Evolutionary conservation across 2,329 filamentous ascomycete genomes (phyloP), one percentile per base, ranked within the genome.

Genomic region (Phaeophleospora eucalypticola): DNA sequence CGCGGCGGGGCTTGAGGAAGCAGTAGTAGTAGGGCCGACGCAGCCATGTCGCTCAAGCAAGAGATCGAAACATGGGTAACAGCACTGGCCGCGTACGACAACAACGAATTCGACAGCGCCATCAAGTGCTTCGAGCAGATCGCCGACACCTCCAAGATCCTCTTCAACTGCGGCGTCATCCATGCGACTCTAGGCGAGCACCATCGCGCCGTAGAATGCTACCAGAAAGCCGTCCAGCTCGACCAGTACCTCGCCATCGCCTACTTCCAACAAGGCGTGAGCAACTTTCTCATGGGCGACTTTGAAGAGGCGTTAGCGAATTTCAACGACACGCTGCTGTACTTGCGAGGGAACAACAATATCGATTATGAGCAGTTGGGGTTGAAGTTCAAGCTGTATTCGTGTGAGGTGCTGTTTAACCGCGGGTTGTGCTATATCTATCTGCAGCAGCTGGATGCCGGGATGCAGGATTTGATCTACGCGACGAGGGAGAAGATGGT

Each of bases 51-150:
- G 63, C 69, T 75, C 54, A 74, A 74, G 65, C 71, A 75, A 90
- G 93, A 98, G 86, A 98, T 98, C 70, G 91, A 97, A 74, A 95
- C 89, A 41, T 98, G 93, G 93, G 93, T 97, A 58, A 77, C 84
- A 67, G 93, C 93, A 70, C 82, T 98, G 45, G 83, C 76, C 60
- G 84, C 85, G 66, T 98, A 98, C 74, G 93, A 98, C 72, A 93
- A 91, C 72, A 95, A 95, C 72, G 89, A 98, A 65, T 97, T 95
- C 71, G 91, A 97, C 63, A 86, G 91, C 57, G 83, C 93, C 20
- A 73, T 97, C 53, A 80, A 77, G 59, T 81, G 87, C 51, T 97
- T 98, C 65, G 86, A 88, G 53, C 81, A 78, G 58, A 95, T 98
- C 62, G 79, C 86, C 52, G 93, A 97, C 67, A 98, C 93, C 0